Evolutionary conservation across 2,329 filamentous ascomycete species (phyloP), one percentile per base, ranked within the genome.

Genomic region (Ceratocystis colombiana): DNA sequence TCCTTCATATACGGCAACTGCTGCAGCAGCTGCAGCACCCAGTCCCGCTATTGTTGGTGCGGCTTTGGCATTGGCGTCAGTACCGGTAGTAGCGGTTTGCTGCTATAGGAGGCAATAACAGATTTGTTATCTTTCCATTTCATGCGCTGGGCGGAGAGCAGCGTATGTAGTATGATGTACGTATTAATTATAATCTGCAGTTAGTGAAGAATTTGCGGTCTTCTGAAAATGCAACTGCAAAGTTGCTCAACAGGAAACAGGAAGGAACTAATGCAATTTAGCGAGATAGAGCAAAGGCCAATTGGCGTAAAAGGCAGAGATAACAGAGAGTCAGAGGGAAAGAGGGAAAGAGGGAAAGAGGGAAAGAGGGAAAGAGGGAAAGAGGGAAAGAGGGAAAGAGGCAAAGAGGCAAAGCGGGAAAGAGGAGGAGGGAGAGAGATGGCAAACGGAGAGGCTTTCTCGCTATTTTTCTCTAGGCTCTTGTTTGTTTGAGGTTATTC

Each of bases 211-310:
- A 59, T 59, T 59, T 59, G 15, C 10, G 17, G 53, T 28, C 46
- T n/a, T 33, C 17, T 59, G 28, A 25, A 4, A 30, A 15, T 59
- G n/a, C 15, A 59, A 33, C 53, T 59, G 53, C 53, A 59, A 59
- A 59, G 53, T 59, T 59, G 28, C 53, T 33, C 53, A 59, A 59
- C 53, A 33, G 53, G 53, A 59, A 59, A 59, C 25, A 59, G 28
- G 28, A 59, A 59, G 53, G 53, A 59, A 17, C 22, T n/a, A 33
- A 30, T 30, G 53, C 28, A 33, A 33, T 33, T 59, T 59, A 33
- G 53, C 53, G 53, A 33, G 25, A 37, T 37, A 12, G 33, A 33
- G 53, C 25, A 59, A 59, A 33, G 53, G 7, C 28, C 53, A 33
- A 30, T 33, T 59, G 53, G 30, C 30, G 22, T 3, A 30, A 15